These are phyloP conservation scores for Coniochaeta sp. DNA, from an alignment of 2,329 filamentous ascomycete genomes.

Conservation along the genomic window DNA sequence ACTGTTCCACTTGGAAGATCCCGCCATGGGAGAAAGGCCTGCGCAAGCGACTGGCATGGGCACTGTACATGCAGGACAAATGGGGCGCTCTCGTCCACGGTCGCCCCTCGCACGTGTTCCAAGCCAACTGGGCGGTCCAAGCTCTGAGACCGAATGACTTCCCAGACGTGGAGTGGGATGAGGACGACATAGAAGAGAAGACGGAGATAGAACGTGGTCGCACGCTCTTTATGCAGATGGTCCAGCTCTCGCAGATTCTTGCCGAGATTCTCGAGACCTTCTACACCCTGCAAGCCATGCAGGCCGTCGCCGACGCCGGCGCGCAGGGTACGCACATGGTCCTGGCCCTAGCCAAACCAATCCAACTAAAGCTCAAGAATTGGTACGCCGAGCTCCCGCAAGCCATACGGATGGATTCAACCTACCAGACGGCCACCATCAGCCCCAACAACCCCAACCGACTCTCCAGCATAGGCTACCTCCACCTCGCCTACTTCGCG, in stretches of 20 bases:
- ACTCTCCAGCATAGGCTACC: conserved; percentile 61
- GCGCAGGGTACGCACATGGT: conserved; percentile 65
- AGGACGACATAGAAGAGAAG: conserved; percentile 53
- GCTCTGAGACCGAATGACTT: conserved; percentile 61
- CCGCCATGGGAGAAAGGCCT: conserved; percentile 80
- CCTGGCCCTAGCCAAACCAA: conserved; percentile 68
- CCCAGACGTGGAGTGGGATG: conserved; percentile 61
- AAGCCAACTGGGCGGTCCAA: conserved; percentile 69
- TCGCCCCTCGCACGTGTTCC: conserved; percentile 68
- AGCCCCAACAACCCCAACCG: conserved; percentile 31
- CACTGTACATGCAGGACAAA: conserved; percentile 82
- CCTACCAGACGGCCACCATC: conserved; percentile 25
- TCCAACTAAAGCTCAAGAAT: conserved; percentile 74
- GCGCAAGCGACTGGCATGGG: conserved; percentile 82
- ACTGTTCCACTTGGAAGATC: conserved; percentile 82
- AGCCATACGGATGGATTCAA: conserved; percentile 58
- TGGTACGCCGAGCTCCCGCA: conserved; percentile 69
- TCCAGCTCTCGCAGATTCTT: conserved; percentile 66
- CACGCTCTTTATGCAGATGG: conserved; percentile 67
- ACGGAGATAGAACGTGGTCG: conserved; percentile 60
- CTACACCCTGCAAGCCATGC: conserved; percentile 71
- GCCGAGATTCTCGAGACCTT: conserved; percentile 77
- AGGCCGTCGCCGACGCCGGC: conserved; percentile 58
- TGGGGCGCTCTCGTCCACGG: conserved; percentile 84
- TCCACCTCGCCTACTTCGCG: conserved; percentile 89